phyloP scores from a whole-genome alignment of 2,329 filamentous ascomycete species.

The Cladosporium oxysporum region DNA sequence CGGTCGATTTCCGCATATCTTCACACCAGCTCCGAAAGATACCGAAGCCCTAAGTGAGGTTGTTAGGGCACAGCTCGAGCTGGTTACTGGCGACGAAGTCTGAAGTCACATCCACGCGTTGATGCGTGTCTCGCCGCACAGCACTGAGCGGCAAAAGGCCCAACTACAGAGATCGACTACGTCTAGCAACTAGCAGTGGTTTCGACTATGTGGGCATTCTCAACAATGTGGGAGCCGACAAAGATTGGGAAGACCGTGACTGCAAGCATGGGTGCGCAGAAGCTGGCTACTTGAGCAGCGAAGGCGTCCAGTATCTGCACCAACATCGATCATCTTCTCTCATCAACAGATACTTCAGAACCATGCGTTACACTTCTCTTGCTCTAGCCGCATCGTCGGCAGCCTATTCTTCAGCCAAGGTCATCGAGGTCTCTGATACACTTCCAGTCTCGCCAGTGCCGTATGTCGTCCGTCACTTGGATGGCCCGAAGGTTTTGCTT shows the following conservation, averaged over 20 bases:
- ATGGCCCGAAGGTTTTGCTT: conserved; percentile 7
- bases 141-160: background rate
- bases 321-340: background rate
- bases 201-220: background rate
- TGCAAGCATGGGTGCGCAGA: background rate
- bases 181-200: background rate
- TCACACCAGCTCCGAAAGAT: background rate
- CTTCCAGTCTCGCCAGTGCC: conserved; percentile 6
- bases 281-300: background rate
- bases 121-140: background rate
- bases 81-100: background rate
- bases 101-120: background rate
- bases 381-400: background rate
- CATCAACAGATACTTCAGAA: background rate
- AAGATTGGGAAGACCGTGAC: background rate
- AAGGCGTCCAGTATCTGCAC: background rate
- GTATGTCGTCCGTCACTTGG: conserved; percentile 10
- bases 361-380: background rate
- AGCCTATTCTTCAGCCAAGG: background rate
- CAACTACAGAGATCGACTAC: background rate
- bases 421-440: conserved; percentile 6
- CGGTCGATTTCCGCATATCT: background rate
- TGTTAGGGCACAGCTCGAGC: background rate
- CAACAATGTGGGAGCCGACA: background rate
- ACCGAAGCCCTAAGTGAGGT: conserved; percentile 1